Evolutionary conservation across 1,139 yeast genomes (phyloP).

Genomic region (Taphrina flavorubra): DNA sequence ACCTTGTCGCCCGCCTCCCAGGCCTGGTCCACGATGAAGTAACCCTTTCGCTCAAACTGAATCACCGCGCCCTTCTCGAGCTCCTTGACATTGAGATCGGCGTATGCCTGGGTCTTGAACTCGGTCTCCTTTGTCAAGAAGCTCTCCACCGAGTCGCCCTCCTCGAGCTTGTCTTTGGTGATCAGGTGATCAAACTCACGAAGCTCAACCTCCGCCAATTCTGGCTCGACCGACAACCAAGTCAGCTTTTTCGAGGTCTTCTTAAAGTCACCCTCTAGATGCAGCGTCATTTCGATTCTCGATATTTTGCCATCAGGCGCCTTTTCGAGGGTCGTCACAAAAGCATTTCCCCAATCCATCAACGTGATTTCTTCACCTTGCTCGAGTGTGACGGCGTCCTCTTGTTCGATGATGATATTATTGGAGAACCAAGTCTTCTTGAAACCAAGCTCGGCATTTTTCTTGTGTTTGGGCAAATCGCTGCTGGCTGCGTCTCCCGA

Average conservation of each 20-base stretch:
- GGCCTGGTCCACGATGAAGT: constrained; percentile 78
- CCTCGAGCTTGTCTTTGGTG: constrained; percentile 94
- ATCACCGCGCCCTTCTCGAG: constrained; percentile 85
- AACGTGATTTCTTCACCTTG: constrained; percentile 86
- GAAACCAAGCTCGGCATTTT: constrained; percentile 87
- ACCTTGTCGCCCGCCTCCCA: constrained; percentile 62
- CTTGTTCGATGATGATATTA: constrained; percentile 79
- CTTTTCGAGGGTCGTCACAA: constrained; percentile 72
- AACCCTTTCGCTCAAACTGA: constrained; percentile 97
- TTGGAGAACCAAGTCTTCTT: constrained; percentile 76
- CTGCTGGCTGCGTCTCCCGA: constrained; percentile 73
- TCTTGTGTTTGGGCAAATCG: constrained; percentile 90
- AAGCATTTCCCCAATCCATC: constrained; percentile 99
- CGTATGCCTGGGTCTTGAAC: constrained; percentile 78
- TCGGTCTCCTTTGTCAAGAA: constrained; percentile 88
- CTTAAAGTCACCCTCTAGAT: constrained; percentile 96
- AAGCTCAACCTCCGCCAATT: constrained; percentile 72
- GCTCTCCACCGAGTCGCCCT: constrained; percentile 91
- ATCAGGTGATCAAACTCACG: constrained; percentile 95
- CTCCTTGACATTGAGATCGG: constrained; percentile 75
- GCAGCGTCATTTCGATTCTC: constrained; percentile 76
- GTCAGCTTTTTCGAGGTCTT: constrained; percentile 94
- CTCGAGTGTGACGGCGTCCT: constrained; percentile 73
- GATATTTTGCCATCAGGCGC: constrained; percentile 62
- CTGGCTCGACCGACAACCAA: constrained; percentile 82